Evolutionary conservation across 768 basidiomycete genomes (phyloP).

Genomic region (Tylopilus felleus): DNA sequence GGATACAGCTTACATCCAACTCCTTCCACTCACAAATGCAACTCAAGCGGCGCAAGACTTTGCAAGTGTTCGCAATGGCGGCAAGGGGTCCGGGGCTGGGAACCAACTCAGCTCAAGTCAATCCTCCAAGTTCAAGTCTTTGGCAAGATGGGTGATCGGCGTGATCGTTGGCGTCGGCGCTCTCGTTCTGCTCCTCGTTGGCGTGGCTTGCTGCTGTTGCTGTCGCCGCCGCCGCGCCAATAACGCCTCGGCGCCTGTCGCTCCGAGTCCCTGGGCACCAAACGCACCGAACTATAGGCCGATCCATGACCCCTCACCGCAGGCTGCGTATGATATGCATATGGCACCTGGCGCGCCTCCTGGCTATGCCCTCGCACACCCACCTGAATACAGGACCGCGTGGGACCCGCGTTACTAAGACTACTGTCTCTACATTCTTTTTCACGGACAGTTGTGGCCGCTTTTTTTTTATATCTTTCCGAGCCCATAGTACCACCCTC

Average conservation of each 20-base stretch:
- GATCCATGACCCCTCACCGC: constrained; percentile 27
- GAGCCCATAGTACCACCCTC: background rate
- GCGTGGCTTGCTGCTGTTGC: constrained; percentile 7
- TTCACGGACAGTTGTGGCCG: background rate
- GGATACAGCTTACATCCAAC: constrained; percentile 56
- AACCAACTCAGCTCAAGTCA: constrained; percentile 36
- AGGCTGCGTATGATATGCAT: constrained; percentile 28
- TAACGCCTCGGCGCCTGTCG: background rate
- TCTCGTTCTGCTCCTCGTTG: constrained; percentile 5
- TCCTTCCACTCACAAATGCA: constrained; percentile 55
- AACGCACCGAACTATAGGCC: constrained; percentile 17
- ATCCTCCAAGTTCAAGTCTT: constrained; percentile 27
- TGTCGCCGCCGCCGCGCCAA: constrained; percentile 13
- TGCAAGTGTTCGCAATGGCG: constrained; percentile 6
- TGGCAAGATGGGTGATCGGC: constrained; percentile 13
- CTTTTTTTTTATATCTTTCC: background rate
- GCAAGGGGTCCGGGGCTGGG: constrained; percentile 29
- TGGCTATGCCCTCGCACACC: constrained; percentile 12
- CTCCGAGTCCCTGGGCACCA: constrained; percentile 7
- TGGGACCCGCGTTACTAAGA: constrained; percentile 24
- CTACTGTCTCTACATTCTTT: background rate
- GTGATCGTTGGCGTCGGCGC: constrained; percentile 10
- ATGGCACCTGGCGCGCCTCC: constrained; percentile 14
- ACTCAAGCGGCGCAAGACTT: constrained; percentile 31
- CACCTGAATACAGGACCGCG: constrained; percentile 21